phyloP scores from a whole-genome alignment of 768 basidiomycete genomes.

The Agrocybe pediades region DNA sequence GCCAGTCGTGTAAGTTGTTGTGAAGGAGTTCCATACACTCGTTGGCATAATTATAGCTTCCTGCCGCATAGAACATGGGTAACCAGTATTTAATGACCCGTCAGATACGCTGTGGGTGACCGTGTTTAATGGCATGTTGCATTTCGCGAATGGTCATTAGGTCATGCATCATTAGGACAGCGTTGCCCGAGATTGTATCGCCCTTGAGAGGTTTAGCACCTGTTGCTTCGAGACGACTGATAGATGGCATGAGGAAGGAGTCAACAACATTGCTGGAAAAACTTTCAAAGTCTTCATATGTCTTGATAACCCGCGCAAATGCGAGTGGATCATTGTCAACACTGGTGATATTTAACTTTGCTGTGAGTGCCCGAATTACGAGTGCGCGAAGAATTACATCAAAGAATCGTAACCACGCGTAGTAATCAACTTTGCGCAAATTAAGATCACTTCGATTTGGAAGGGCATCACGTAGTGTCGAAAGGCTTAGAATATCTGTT shows the following conservation, averaged over 20 bases:
- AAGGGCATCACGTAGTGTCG: neutral
- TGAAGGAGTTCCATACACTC: slow-evolving; percentile 26
- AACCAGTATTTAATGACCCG: slow-evolving; percentile 21
- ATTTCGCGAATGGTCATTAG: slow-evolving; percentile 21
- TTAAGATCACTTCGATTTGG: slow-evolving; percentile 12
- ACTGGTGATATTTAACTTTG: too few relatives aligned
- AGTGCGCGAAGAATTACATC: slow-evolving; percentile 8
- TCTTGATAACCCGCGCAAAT: too few relatives aligned
- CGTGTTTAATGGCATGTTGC: slow-evolving; percentile 19
- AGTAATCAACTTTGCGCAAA: slow-evolving; percentile 17
- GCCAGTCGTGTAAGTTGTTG: slow-evolving; percentile 23
- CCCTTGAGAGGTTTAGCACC: slow-evolving; percentile 6
- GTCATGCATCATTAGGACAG: slow-evolving; percentile 12
- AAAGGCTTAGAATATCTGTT: slow-evolving; percentile 10
- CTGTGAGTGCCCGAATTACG: neutral
- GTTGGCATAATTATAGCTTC: slow-evolving; percentile 25
- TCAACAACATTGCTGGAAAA: slow-evolving; percentile 5
- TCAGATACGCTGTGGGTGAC: slow-evolving; percentile 15
- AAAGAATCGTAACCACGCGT: slow-evolving; percentile 18
- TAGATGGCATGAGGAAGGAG: neutral
- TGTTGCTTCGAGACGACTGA: slow-evolving; percentile 1
- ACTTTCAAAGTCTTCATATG: neutral
- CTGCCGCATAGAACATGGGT: slow-evolving; percentile 20
- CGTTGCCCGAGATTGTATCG: neutral
- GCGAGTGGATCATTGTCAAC: too few relatives aligned